Evolutionary conservation across 495 filamentous ascomycete genomes (phyloP).

Genomic region (Tuber aestivum): DNA sequence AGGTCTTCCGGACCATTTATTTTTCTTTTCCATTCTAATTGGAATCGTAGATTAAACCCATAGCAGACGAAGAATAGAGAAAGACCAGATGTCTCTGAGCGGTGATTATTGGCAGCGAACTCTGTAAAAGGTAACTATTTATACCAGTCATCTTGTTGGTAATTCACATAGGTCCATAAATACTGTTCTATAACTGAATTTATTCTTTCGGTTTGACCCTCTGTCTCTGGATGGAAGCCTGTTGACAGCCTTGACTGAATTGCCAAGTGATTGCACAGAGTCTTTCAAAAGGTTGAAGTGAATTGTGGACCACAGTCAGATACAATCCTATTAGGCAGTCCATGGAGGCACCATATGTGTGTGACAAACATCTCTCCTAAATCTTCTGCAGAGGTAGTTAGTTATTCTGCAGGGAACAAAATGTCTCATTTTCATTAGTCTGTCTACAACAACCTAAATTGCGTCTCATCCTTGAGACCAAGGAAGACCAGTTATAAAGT

Average conservation of each 20-base stretch:
- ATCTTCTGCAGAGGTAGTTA: background rate
- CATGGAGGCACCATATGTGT: background rate
- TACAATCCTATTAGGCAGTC: background rate
- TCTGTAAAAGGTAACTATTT: constrained; percentile 22
- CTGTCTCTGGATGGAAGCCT: constrained; percentile 25
- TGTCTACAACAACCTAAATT: too few relatives aligned
- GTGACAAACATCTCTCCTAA: background rate
- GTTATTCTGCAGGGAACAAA: background rate
- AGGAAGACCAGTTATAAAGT: background rate
- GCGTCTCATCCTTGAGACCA: too few relatives aligned
- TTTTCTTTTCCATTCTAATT: too few relatives aligned
- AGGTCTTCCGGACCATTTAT: too few relatives aligned
- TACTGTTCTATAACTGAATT: constrained; percentile 29
- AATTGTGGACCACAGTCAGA: constrained; percentile 7
- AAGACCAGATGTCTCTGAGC: background rate
- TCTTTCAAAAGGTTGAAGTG: background rate
- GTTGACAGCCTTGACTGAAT: constrained; percentile 4
- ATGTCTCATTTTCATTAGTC: background rate
- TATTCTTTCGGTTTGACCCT: constrained; percentile 30
- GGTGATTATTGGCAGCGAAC: constrained; percentile 18
- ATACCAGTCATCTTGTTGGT: too few relatives aligned
- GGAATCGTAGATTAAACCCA: too few relatives aligned
- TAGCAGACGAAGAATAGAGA: too few relatives aligned
- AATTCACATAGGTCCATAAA: constrained; percentile 15
- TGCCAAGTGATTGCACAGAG: background rate